Base-by-base conservation (phyloP, 2,329 filamentous ascomycete genomes). In the Alternaria sp. region DNA sequence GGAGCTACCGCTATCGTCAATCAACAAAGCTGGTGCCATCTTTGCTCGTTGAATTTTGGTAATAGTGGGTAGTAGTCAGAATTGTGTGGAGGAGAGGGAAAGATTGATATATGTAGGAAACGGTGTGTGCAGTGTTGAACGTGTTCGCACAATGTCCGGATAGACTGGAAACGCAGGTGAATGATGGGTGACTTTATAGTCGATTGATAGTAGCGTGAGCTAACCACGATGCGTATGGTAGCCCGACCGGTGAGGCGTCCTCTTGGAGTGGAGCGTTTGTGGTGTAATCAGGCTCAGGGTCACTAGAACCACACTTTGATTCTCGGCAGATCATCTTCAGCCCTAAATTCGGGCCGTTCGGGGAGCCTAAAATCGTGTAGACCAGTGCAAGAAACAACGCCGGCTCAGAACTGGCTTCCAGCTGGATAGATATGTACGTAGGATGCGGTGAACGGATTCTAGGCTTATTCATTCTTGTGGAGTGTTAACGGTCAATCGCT, bases 401-500 rank as follows among this genome's bases (percentile, higher is more conserved):
- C 28, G 33, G 55, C 37, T 30, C 28, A 44, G 30, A 25, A 49
- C 44, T 49, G 47, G 47, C 58, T 54, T 14, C n/a, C 37, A 51
- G 44, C 14, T 30, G 33, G 14, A 55, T 18, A 25, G 43, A 37
- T 37, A 23, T 45, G 33, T 49, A 41, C 15, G 43, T 41, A 23
- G 33, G 44, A 60, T 60, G 59, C 59, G 59, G 60, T 55, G 56
- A 60, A 41, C 21, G 25, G 28, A 28, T 55, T 26, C n/a, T 33
- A 54, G 56, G 59, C 62, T 58, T 55, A 55, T 65, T 50, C 59
- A 55, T 50, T 21, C 54, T 58, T 28, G 51, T 47, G 62, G 37
- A 63, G 25, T 21, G 15, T 55, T 23, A 63, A 67, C 59, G 62
- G 65, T 63, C 59, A 65, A 54, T 56, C 57, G 65, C 65, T 67